phyloP scores from a whole-genome alignment of 768 basidiomycete species.

The Pulveroboletus sp. region DNA sequence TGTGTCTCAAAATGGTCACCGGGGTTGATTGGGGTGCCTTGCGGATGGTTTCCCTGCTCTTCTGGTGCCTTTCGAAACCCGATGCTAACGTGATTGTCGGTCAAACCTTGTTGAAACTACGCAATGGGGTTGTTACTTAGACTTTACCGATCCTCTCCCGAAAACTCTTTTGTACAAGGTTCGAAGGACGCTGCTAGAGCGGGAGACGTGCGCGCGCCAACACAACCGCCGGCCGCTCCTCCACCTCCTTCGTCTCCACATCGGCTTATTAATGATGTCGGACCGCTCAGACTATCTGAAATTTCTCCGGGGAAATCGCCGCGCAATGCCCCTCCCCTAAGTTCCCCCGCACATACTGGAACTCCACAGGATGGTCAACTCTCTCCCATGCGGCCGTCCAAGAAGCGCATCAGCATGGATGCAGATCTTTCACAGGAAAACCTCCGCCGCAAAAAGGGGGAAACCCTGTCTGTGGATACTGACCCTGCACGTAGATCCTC shows the following conservation, averaged over 20 bases:
- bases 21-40: constrained; percentile 29
- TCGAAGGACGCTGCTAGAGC: constrained; percentile 8
- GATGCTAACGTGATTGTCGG: constrained; percentile 24
- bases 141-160: constrained; percentile 26
- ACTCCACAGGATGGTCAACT: constrained; percentile 18
- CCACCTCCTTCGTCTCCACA: not conserved
- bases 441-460: constrained; percentile 32
- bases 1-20: constrained; percentile 17
- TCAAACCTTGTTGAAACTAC: constrained; percentile 19
- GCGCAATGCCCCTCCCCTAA: not conserved
- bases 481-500: constrained; percentile 16
- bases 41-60: constrained; percentile 8
- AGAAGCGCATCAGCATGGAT: constrained; percentile 44
- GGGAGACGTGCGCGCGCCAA: constrained; percentile 3
- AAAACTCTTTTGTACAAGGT: constrained; percentile 14
- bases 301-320: constrained; percentile 42
- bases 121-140: constrained; percentile 17
- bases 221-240: constrained; percentile 4
- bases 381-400: constrained; percentile 41
- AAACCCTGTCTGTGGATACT: constrained; percentile 13
- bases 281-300: constrained; percentile 45
- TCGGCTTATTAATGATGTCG: not conserved
- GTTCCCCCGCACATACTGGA: constrained; percentile 10
- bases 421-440: constrained; percentile 19
- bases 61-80: constrained; percentile 18